Conservation (phyloP, 2,329 filamentous ascomycete species). For the Neopestalotiopsis sp. region DNA sequence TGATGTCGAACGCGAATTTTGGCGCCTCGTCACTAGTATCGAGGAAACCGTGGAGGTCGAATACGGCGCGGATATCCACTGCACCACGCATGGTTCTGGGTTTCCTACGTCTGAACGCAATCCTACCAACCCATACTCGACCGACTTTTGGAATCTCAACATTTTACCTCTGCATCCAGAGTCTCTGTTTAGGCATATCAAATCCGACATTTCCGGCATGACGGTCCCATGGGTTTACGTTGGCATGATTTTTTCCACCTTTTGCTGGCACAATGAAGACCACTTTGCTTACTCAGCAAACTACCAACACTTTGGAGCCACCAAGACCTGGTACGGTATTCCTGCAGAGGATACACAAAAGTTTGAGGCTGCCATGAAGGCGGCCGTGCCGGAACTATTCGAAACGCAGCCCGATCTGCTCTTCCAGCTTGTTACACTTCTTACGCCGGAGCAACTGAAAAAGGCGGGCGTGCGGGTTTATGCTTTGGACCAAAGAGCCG, state of each 20-base stretch:
- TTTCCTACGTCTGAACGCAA: constrained; percentile 95
- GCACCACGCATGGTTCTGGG: constrained; percentile 94
- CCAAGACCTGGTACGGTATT: constrained; percentile 99
- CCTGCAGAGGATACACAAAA: constrained; percentile 92
- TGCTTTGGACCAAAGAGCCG: constrained; percentile 93
- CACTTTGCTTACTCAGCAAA: constrained; percentile 98
- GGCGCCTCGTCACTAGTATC: constrained; percentile 90
- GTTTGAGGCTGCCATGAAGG: constrained; percentile 93
- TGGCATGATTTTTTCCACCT: constrained; percentile 99
- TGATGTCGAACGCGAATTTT: constrained; percentile 95
- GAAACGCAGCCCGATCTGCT: constrained; percentile 95
- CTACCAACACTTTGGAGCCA: constrained; percentile 97
- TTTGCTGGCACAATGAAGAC: constrained; percentile 99
- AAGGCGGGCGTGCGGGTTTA: constrained; percentile 94
- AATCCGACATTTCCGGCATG: constrained; percentile 98
- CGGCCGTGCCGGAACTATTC: constrained; percentile 94
- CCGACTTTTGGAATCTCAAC: constrained; percentile 95
- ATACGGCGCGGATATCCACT: constrained; percentile 97
- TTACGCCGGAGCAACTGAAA: constrained; percentile 90
- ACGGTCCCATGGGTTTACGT: constrained; percentile 99
- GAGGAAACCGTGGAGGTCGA: constrained; percentile 98
- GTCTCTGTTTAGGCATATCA: constrained; percentile 95
- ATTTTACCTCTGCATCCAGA: constrained; percentile 89
- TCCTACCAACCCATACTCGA: constrained; percentile 84
- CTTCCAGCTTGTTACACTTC: constrained; percentile 95